Percentiles rank a stretch among this genome's conserved stretches.
Conservation (phyloP, 148 eudicot genomes). For the Camellia sinensis region DNA sequence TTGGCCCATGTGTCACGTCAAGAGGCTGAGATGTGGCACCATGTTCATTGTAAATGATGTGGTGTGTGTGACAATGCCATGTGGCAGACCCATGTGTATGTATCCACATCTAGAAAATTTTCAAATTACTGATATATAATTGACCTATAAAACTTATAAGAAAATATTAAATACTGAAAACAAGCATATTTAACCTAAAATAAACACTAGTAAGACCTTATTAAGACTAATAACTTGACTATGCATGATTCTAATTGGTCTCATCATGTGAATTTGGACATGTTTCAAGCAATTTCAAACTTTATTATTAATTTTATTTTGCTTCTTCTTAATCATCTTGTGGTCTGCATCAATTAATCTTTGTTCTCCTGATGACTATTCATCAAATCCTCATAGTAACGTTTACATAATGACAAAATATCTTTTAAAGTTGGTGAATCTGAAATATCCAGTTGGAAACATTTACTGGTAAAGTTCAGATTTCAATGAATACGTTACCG, state of each 20-base stretch:
- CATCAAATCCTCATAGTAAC: background rate
- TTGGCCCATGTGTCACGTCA: no score
- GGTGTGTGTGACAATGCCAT: no score
- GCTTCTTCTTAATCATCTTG: background rate
- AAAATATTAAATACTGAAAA: no score
- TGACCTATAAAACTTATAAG: no score
- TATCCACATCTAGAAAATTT: no score
- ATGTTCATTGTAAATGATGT: no score
- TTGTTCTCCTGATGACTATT: background rate
- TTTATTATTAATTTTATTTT: background rate
- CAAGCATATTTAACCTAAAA: no score
- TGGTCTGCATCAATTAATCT: background rate
- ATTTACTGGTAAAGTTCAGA: no score
- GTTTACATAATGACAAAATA: background rate
- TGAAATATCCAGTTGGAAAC: slow-evolving; percentile 3
- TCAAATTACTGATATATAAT: no score
- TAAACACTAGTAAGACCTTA: background rate
- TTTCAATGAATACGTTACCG: background rate
- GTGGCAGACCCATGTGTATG: no score
- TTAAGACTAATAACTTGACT: background rate
- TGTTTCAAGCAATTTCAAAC: background rate
- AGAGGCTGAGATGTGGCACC: no score
- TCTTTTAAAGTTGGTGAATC: background rate
- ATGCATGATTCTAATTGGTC: background rate
- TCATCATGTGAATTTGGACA: background rate